phyloP scores from a whole-genome alignment of 148 eudicot genomes.

The Limonium bicolor region DNA sequence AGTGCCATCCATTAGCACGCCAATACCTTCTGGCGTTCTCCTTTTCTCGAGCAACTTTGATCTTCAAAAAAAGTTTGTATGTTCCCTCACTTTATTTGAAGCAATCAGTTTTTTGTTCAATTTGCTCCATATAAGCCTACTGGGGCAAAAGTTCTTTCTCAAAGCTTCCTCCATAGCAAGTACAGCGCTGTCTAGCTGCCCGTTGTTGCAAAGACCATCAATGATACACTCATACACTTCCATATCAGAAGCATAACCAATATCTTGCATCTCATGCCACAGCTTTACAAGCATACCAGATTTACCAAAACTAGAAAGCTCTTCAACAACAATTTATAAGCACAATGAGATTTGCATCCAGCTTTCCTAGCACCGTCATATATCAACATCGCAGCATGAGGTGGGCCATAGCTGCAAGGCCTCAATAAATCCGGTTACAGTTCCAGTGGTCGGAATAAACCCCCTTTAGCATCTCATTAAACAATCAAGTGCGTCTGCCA shows the following conservation, averaged over 20 bases:
- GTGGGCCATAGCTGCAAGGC: slow-evolving; percentile 82
- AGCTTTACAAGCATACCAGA: slow-evolving; percentile 64
- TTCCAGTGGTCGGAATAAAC: slow-evolving; percentile 54
- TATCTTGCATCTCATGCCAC: slow-evolving; percentile 83
- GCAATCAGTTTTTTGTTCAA: slow-evolving; percentile 54
- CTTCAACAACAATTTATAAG: slow-evolving; percentile 63
- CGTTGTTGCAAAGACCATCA: slow-evolving; percentile 74
- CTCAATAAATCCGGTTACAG: slow-evolving; percentile 54
- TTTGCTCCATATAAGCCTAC: slow-evolving; percentile 56
- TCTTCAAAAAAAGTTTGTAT: slow-evolving; percentile 61
- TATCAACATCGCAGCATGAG: slow-evolving; percentile 81
- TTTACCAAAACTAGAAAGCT: slow-evolving; percentile 86
- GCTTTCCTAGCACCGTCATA: slow-evolving; percentile 54
- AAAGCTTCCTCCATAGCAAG: slow-evolving; percentile 68
- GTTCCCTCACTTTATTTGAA: slow-evolving; percentile 47
- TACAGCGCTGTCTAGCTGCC: slow-evolving; percentile 81
- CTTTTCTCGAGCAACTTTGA: slow-evolving; percentile 45
- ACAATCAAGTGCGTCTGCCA: slow-evolving; percentile 86
- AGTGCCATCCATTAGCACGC: slow-evolving; percentile 91
- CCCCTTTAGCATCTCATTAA: slow-evolving; percentile 64
- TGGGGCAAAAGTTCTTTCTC: slow-evolving; percentile 68
- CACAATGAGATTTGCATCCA: slow-evolving; percentile 48
- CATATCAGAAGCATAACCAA: slow-evolving; percentile 53
- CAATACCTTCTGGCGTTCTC: slow-evolving; percentile 64
- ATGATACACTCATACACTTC: slow-evolving; percentile 68